These are phyloP conservation scores for Magnolia kwangsiensis DNA, from an alignment of 164 flowering plant species.

Conservation along the genomic window DNA sequence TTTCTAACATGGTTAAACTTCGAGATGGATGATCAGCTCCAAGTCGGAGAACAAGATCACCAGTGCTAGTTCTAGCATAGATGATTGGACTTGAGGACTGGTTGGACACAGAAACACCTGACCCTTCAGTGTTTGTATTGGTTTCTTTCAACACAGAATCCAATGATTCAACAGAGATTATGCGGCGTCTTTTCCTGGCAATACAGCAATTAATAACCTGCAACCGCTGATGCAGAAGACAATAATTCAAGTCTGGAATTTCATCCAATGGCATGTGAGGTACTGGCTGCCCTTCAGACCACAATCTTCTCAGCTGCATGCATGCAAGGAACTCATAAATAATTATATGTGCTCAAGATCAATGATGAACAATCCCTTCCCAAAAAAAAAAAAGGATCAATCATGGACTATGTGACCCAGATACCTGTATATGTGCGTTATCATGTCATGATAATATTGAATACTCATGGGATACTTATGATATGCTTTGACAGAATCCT, in stretches of 20 bases:
- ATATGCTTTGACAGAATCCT: not conserved
- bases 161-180: conserved; percentile 57
- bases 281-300: conserved; percentile 71
- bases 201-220: conserved; percentile 92
- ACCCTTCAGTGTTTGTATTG: conserved; percentile 32
- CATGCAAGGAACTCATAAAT: conserved; percentile 11
- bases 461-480: not conserved
- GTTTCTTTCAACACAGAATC: conserved; percentile 48
- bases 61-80: conserved; percentile 63
- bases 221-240: conserved; percentile 84
- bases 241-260: conserved; percentile 69
- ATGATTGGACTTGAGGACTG: conserved; percentile 27
- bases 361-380: not conserved
- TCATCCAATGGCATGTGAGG: conserved; percentile 74
- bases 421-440: not conserved
- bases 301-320: conserved; percentile 79
- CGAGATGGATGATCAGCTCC: conserved; percentile 64
- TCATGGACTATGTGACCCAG: not conserved
- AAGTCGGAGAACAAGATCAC: conserved; percentile 71
- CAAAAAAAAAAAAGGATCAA: not conserved
- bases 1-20: conserved; percentile 72
- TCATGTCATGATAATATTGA: not conserved
- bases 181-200: conserved; percentile 71
- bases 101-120: conserved; percentile 18
- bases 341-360: conserved; percentile 2